Percentiles rank a stretch among this genome's conserved stretches.
phyloP scores from a whole-genome alignment of 2,329 filamentous ascomycete species.

The Venturia pyrina region DNA sequence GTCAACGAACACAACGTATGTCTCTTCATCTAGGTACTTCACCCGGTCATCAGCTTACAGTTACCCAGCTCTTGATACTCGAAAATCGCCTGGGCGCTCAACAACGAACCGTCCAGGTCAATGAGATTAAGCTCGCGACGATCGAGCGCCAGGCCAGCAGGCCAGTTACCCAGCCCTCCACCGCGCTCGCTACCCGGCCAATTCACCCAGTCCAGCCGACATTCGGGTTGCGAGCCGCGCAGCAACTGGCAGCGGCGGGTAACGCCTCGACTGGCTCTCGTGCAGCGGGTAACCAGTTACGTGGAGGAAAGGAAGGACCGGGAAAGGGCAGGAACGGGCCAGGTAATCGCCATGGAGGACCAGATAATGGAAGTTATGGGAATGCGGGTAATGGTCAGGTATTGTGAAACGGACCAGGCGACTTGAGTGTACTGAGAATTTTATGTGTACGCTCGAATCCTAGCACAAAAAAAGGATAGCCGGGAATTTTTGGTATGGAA shows the following conservation, averaged over 20 bases:
- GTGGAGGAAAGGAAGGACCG: neutral
- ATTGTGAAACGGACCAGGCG: no score
- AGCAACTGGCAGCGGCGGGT: neutral
- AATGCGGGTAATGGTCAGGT: no score
- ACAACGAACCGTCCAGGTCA: neutral
- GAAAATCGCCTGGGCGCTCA: neutral
- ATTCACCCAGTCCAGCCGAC: neutral
- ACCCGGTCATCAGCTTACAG: neutral
- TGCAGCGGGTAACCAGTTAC: neutral
- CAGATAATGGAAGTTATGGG: no score
- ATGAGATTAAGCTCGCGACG: neutral
- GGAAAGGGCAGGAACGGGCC: neutral
- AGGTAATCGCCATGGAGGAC: neutral
- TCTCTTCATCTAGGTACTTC: neutral
- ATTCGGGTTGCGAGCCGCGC: neutral
- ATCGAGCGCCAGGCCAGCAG: no score
- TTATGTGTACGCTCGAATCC: no score
- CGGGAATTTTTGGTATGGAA: no score
- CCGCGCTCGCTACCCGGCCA: neutral
- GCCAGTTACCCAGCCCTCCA: neutral
- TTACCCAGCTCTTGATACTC: neutral
- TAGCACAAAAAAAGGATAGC: no score
- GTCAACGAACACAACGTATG: neutral
- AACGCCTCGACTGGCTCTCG: neutral
- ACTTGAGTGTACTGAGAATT: no score